Evolutionary conservation across 2,329 filamentous ascomycete species (phyloP), one percentile per base, ranked within the genome.

Genomic region (Lachnellula hyalina): DNA sequence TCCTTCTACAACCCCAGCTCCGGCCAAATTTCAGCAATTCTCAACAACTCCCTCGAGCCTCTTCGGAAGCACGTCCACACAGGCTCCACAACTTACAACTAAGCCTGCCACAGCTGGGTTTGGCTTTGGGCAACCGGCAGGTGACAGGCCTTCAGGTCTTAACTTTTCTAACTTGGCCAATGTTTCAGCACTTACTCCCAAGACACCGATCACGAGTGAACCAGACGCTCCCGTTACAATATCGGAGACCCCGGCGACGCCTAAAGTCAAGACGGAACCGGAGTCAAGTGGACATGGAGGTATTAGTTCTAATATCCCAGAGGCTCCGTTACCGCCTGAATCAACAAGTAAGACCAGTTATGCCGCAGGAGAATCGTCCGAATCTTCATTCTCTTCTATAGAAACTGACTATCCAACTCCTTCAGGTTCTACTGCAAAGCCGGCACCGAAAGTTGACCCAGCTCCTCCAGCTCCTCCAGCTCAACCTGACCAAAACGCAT

Each of bases 301-400:
- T 40, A 46, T 61, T 51, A 52, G 54, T 32, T 52, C 55, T 47
- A 58, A 60, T 34, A 63, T 65, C 21, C 64, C 58, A 14, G 69
- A 74, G 48, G 70, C 72, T 8, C 74, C 77, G 19, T 58, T 77
- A 11, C 75, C 77, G 8, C 73, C 76, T 21, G 74, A 77, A 61
- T 66, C 73, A 9, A 69, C 69, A 4, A 72, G 66, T 58, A 72
- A 72, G 55, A 54, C 60, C 21, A 61, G 62, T 15, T 71, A 68
- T 56, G 42, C 60, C 17, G 54, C 65, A 9, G 68, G 71, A 4
- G 73, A 75, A 51, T 72, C 73, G 0, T 73, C 75, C 15, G 59
- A 73, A 41, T 74, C 76, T 47, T 47, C 44, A 15, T 32, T n/a
- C 2, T 72, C 76, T 3, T 71, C 72, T 52, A 47, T 28, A 15